Percentiles rank a stretch among this genome's conserved stretches.
Conservation (phyloP, 306 rosid species). For the Cucurbita maxima region DNA sequence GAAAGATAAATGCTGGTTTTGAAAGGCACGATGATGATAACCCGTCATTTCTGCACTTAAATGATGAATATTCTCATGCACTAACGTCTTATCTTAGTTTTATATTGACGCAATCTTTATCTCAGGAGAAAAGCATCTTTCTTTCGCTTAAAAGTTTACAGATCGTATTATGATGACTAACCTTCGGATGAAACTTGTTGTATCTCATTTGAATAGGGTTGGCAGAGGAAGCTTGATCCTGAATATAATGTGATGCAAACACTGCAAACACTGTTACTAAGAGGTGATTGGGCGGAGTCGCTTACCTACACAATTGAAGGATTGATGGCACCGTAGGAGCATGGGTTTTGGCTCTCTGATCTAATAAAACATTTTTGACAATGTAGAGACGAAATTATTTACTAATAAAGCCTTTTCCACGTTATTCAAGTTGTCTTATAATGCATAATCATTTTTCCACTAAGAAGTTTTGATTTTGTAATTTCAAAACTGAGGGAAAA, state of each 20-base stretch:
- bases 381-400: slow-evolving; percentile 13
- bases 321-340: slow-evolving; percentile 79
- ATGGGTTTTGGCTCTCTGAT: slow-evolving; percentile 17
- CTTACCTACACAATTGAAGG: slow-evolving; percentile 88
- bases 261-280: slow-evolving; percentile 77
- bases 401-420: slow-evolving; percentile 7
- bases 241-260: slow-evolving; percentile 78
- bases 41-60: not conserved
- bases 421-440: not conserved
- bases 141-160: not conserved
- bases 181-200: not conserved
- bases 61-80: not conserved
- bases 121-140: not conserved
- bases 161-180: not conserved
- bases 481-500: not conserved
- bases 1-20: not conserved
- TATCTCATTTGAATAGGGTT: slow-evolving; percentile 38
- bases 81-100: not conserved
- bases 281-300: slow-evolving; percentile 88
- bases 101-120: not conserved
- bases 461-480: not conserved
- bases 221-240: slow-evolving; percentile 97
- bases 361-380: slow-evolving; percentile 42
- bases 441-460: not conserved
- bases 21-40: not conserved